Conservation (phyloP, 208 protist species). For the Leishmania aethiopica region DNA sequence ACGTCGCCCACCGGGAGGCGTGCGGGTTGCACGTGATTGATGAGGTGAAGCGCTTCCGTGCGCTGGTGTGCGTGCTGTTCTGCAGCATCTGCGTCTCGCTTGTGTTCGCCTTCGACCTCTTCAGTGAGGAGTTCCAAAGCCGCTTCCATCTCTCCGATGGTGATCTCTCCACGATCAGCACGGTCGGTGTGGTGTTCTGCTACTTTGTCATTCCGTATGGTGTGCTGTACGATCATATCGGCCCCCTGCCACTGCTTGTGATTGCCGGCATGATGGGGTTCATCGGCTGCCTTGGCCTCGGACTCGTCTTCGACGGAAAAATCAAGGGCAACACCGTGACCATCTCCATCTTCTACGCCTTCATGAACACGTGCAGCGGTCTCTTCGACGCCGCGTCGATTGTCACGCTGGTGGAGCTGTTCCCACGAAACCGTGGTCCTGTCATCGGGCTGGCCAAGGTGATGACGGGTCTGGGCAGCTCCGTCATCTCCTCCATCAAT, state of each 20-base stretch:
- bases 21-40: conserved; percentile 48
- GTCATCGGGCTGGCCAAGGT: conserved; percentile 69
- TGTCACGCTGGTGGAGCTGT: conserved; percentile 55
- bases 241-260: conserved; percentile 42
- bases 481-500: conserved; percentile 63
- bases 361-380: conserved; percentile 63
- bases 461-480: conserved; percentile 74
- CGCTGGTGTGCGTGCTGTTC: conserved; percentile 56
- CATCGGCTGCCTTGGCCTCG: conserved; percentile 56
- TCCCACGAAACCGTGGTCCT: conserved; percentile 72
- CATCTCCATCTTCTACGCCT: conserved; percentile 70
- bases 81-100: conserved; percentile 72
- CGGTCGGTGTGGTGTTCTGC: conserved; percentile 64
- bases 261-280: conserved; percentile 39
- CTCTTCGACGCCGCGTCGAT: conserved; percentile 59
- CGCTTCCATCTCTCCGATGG: conserved; percentile 55
- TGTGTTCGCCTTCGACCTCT: conserved; percentile 69
- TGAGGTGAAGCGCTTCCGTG: conserved; percentile 63
- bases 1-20: conserved; percentile 39
- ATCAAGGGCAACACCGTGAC: conserved; percentile 53
- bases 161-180: conserved; percentile 74
- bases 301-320: conserved; percentile 46
- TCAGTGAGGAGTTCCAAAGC: conserved; percentile 50
- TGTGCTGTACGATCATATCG: conserved; percentile 58
- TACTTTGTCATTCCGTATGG: conserved; percentile 74